Evolutionary conservation across 352 stramenopile species (phyloP).

Genomic region (Thraustochytrium sp.): DNA sequence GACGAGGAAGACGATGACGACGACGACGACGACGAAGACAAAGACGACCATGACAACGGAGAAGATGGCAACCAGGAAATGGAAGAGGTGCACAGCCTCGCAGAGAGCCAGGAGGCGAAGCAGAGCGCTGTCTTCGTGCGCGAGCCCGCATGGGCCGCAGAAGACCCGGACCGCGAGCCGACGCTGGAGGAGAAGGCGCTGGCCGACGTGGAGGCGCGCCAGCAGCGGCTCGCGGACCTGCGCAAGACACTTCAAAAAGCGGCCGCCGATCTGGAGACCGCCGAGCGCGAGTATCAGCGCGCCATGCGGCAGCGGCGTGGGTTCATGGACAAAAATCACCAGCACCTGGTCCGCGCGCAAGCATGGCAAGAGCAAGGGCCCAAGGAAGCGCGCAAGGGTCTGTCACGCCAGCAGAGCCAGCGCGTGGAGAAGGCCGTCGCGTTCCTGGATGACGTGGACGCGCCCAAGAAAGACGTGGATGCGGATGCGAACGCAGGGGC

Average conservation of each 20-base stretch:
- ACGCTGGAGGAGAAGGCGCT: constrained; percentile 4
- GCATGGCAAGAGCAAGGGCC: too few species aligned
- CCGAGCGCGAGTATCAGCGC: neutral
- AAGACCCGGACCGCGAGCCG: neutral
- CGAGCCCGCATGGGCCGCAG: neutral
- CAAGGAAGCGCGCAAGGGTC: too few species aligned
- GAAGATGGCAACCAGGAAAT: constrained; percentile 56
- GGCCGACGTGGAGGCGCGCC: neutral
- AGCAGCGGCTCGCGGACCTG: neutral
- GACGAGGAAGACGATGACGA: constrained; percentile 14
- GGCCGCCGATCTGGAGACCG: neutral
- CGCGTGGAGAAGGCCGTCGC: neutral
- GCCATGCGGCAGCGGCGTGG: neutral
- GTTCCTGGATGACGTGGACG: neutral
- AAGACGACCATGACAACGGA: neutral
- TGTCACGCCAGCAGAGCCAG: neutral
- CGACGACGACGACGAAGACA: neutral
- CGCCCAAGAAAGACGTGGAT: too few species aligned
- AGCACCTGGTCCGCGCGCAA: too few species aligned
- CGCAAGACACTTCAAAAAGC: neutral
- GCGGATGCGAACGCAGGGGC: too few species aligned
- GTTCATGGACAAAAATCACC: neutral
- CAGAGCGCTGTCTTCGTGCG: neutral
- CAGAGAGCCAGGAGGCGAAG: neutral
- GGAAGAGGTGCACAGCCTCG: neutral